A percentile compares a stretch with the other conserved stretches of the same genome.
phyloP scores from a whole-genome alignment of 2,329 filamentous ascomycete species.

The Ophiosphaerella korrae region DNA sequence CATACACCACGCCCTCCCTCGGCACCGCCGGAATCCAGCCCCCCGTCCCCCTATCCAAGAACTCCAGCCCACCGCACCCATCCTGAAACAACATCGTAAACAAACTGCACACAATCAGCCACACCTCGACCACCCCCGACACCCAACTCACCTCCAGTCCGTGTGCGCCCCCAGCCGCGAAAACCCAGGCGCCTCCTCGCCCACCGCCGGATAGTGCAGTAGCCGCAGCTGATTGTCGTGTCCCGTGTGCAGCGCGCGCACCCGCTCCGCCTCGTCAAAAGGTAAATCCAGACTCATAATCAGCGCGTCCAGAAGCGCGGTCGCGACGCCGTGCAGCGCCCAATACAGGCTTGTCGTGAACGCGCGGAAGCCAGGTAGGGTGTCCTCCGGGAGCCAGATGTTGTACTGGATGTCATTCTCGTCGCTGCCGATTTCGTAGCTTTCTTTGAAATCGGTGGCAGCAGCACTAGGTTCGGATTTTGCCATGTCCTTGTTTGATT shows the following conservation, averaged over 20 bases:
- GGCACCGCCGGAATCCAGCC: slow-evolving; percentile 48
- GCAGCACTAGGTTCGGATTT: slow-evolving; percentile 21
- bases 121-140: too few species aligned
- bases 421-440: slow-evolving; percentile 55
- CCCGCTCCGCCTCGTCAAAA: slow-evolving; percentile 47
- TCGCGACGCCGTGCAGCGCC: too few species aligned
- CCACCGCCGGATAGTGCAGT: slow-evolving; percentile 61
- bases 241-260: slow-evolving; percentile 58
- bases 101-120: too few species aligned
- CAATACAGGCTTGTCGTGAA: too few species aligned
- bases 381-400: slow-evolving; percentile 55
- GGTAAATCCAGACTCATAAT: slow-evolving; percentile 17
- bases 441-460: slow-evolving; percentile 59
- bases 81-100: too few species aligned
- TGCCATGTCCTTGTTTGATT: slow-evolving; percentile 34
- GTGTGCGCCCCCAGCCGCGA: too few species aligned
- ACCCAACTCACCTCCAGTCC: too few species aligned
- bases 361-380: slow-evolving; percentile 51
- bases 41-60: slow-evolving; percentile 22
- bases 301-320: too few species aligned
- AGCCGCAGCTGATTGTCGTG: slow-evolving; percentile 65
- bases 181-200: too few species aligned
- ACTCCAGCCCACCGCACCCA: too few species aligned
- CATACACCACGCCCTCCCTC: slow-evolving; percentile 43
- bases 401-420: slow-evolving; percentile 52